A percentile compares a stretch with the other conserved stretches of the same genome.
Evolutionary conservation across 345 rosid genomes (phyloP).

Genomic region (Lagerstroemia speciosa): DNA sequence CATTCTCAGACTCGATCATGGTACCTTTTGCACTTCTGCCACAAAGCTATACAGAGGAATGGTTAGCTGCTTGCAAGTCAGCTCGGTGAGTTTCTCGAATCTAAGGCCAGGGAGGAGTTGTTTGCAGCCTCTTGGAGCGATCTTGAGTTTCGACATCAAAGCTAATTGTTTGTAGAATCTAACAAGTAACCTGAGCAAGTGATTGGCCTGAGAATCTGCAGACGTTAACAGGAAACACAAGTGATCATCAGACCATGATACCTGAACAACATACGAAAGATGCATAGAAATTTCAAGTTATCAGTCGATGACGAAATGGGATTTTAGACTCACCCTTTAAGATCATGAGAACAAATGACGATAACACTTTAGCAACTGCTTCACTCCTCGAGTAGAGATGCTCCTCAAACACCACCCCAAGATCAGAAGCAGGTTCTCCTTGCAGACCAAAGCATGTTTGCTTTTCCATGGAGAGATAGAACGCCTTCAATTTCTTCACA

Average conservation of each 20-base stretch:
- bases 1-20: neutral
- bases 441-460: conserved; percentile 20
- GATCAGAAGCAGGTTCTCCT: conserved; percentile 23
- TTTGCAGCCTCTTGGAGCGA: conserved; percentile 72
- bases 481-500: conserved; percentile 41
- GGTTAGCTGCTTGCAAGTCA: conserved; percentile 69
- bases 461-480: conserved; percentile 30
- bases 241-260: conserved; percentile 10
- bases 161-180: conserved; percentile 74
- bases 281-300: neutral
- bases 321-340: conserved; percentile 42
- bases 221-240: conserved; percentile 3
- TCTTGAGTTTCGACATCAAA: conserved; percentile 59
- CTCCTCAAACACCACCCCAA: conserved; percentile 39
- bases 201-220: conserved; percentile 70
- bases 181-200: conserved; percentile 41
- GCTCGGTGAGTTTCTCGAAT: conserved; percentile 69
- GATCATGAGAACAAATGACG: conserved; percentile 63
- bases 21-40: conserved; percentile 58
- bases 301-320: too few relatives aligned
- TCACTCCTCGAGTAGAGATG: conserved; percentile 49
- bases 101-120: conserved; percentile 52
- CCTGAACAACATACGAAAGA: neutral
- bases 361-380: conserved; percentile 45
- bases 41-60: conserved; percentile 64